A percentile compares a stretch with the other conserved stretches of the same genome.
Evolutionary conservation across 345 rosid genomes (phyloP).

Genomic region (Salix arbutifolia): DNA sequence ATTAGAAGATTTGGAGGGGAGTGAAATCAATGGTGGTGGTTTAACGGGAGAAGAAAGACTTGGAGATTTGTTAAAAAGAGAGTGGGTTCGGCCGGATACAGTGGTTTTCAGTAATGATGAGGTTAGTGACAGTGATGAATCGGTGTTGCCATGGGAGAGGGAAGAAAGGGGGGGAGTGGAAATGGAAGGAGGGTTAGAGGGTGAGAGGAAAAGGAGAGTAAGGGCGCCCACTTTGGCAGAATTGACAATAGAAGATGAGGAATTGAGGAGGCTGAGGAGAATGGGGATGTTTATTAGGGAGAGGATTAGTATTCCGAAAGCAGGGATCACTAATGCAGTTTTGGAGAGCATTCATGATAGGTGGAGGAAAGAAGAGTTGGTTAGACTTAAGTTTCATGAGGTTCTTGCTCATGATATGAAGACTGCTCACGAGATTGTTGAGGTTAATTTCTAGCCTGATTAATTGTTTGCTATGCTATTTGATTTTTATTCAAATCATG

Average conservation of each 20-base stretch:
- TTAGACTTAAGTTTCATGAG: slow-evolving; percentile 92
- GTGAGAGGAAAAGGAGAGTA: slow-evolving; percentile 38
- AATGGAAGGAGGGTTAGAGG: slow-evolving; percentile 12
- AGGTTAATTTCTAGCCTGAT: slow-evolving; percentile 39
- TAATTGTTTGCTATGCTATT: too few relatives aligned
- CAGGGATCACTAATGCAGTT: slow-evolving; percentile 79
- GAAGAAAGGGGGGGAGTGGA: slow-evolving; percentile 30
- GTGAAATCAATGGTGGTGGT: slow-evolving; percentile 18
- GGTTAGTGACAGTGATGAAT: slow-evolving; percentile 32
- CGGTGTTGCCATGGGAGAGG: slow-evolving; percentile 62
- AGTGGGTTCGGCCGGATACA: slow-evolving; percentile 83
- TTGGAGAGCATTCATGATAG: slow-evolving; percentile 83
- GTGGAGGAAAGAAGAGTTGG: slow-evolving; percentile 95
- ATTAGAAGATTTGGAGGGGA: slow-evolving; percentile 16
- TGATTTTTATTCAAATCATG: too few relatives aligned
- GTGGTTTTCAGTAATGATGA: slow-evolving; percentile 37
- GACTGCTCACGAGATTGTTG: slow-evolving; percentile 91
- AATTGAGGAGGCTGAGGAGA: slow-evolving; percentile 73
- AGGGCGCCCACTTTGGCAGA: slow-evolving; percentile 91
- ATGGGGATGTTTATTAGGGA: slow-evolving; percentile 73
- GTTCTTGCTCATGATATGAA: slow-evolving; percentile 84
- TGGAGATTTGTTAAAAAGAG: slow-evolving; percentile 70
- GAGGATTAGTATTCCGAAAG: slow-evolving; percentile 79
- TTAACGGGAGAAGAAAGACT: slow-evolving; percentile 78
- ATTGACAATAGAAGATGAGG: slow-evolving; percentile 81